Conservation (phyloP, 129 eudicot genomes). For the Calendula officinalis region DNA sequence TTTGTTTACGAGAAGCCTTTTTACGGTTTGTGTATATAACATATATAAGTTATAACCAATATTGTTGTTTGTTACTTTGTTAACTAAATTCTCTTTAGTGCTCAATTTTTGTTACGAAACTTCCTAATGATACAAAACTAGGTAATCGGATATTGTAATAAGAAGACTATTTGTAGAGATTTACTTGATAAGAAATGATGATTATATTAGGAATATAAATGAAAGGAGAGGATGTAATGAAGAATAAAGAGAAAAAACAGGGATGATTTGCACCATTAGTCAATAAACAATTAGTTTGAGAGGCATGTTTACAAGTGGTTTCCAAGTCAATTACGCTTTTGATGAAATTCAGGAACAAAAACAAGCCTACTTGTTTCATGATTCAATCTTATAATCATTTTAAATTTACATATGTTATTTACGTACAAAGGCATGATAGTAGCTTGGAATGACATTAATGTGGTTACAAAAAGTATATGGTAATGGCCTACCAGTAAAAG, state of each 20-base stretch:
- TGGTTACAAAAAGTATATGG: not conserved
- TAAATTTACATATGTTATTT: not conserved
- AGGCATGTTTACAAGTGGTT: constrained; percentile 20
- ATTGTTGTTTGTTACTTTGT: no score
- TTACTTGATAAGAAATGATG: not conserved
- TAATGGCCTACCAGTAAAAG: no score
- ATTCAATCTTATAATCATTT: not conserved
- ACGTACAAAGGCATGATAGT: not conserved
- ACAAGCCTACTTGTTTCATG: not conserved
- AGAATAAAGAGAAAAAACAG: constrained; percentile 20
- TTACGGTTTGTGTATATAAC: no score
- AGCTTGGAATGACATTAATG: not conserved
- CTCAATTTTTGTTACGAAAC: not conserved
- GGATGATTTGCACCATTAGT: constrained; percentile 18
- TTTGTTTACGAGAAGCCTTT: no score
- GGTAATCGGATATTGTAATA: not conserved
- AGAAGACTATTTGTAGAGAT: not conserved
- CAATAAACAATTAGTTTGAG: constrained; percentile 13
- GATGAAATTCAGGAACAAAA: not conserved
- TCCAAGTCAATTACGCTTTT: constrained; percentile 20
- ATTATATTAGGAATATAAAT: not conserved
- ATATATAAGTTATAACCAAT: no score
- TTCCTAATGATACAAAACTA: not conserved
- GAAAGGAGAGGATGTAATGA: constrained; percentile 1
- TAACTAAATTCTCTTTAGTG: no score